Conservation (phyloP, 805 yeast genomes). For the Middelhovenomyces tepae region DNA sequence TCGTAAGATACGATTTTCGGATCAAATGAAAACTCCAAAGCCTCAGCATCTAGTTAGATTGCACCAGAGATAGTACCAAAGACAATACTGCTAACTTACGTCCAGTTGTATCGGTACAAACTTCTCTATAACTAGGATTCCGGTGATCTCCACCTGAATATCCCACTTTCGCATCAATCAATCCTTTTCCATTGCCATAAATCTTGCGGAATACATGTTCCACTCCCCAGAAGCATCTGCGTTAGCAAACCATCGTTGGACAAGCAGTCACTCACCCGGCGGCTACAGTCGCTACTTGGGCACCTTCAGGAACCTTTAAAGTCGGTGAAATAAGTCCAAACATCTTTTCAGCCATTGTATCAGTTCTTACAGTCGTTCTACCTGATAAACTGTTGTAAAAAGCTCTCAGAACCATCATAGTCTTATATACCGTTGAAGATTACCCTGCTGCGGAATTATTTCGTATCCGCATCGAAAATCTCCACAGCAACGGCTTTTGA, state of each 20-base stretch:
- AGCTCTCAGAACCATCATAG: no score
- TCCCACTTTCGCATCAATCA: constrained; percentile 77
- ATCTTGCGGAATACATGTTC: constrained; percentile 74
- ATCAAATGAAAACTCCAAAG: constrained; percentile 73
- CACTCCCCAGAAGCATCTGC: constrained; percentile 37
- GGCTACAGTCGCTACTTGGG: constrained; percentile 41
- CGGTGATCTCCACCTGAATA: constrained; percentile 66
- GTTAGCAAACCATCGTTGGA: not conserved
- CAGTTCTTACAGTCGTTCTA: no score
- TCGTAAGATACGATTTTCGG: constrained; percentile 51
- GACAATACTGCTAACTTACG: no score
- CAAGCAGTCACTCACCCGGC: not conserved
- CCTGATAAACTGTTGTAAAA: no score
- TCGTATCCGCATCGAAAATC: no score
- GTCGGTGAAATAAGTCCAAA: constrained; percentile 26
- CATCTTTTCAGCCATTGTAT: no score
- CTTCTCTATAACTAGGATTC: constrained; percentile 58
- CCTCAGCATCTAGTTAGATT: constrained; percentile 85
- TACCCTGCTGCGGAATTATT: no score
- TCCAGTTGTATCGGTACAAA: constrained; percentile 68
- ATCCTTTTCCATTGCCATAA: constrained; percentile 48
- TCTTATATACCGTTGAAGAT: no score
- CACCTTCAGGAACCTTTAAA: constrained; percentile 32
- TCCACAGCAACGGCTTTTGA: no score
- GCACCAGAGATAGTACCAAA: no score